Evolutionary conservation across 345 rosid genomes (phyloP).

Genomic region (Boechera stricta): DNA sequence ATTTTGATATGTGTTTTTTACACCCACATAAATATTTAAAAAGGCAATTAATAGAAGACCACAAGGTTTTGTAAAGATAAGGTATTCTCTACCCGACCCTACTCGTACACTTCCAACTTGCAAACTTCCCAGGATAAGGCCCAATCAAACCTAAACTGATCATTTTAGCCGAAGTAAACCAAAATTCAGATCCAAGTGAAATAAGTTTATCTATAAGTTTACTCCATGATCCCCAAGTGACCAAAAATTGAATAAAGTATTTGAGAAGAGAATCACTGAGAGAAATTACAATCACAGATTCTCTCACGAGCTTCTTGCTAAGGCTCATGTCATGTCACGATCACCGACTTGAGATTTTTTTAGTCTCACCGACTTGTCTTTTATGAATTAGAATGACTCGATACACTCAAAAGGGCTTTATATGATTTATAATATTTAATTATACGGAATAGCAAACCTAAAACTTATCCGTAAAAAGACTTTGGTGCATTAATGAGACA

Average conservation of each 20-base stretch:
- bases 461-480: slow-evolving; percentile 32
- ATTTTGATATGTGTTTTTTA: slow-evolving; percentile 36
- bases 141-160: neutral
- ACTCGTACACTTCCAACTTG: slow-evolving; percentile 28
- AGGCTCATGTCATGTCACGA: slow-evolving; percentile 42
- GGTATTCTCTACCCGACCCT: slow-evolving; percentile 17
- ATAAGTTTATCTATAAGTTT: neutral
- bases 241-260: slow-evolving; percentile 12
- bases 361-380: slow-evolving; percentile 40
- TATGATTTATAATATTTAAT: slow-evolving; percentile 5
- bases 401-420: slow-evolving; percentile 11
- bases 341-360: slow-evolving; percentile 34
- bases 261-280: slow-evolving; percentile 1
- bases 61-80: slow-evolving; percentile 38
- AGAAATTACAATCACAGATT: slow-evolving; percentile 30
- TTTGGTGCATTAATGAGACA: slow-evolving; percentile 28
- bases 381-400: slow-evolving; percentile 5
- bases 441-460: slow-evolving; percentile 17
- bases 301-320: slow-evolving; percentile 31
- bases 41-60: slow-evolving; percentile 41
- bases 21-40: slow-evolving; percentile 37
- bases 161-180: slow-evolving; percentile 7
- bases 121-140: slow-evolving; percentile 15
- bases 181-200: neutral
- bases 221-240: neutral